Evolutionary conservation across 2,329 filamentous ascomycete species (phyloP), one percentile per base, ranked within the genome.

Genomic region (Ceratocystis cacaofunesta): DNA sequence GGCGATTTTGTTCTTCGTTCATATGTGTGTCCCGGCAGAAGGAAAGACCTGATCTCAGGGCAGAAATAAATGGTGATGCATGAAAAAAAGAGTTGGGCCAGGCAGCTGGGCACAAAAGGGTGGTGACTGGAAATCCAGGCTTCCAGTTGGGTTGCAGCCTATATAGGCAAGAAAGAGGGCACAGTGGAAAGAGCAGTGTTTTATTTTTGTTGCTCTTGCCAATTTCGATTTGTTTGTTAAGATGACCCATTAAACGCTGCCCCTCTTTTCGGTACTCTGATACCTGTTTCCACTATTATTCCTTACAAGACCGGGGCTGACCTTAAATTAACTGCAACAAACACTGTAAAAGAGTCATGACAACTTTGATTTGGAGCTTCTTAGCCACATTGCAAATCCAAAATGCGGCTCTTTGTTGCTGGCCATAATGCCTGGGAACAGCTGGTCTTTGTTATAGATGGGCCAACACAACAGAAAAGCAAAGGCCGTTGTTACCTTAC

Each of bases 381-480:
- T 50, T 57, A 2, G 8, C 30, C 12, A 10, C 17, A 10, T 32
- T 58, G 5, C 1, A 15, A n/a, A 7, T 32, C 15, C 10, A 57
- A 32, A 5, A 62, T 50, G 44, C 43, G 46, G 63, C 72, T 86
- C 4, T 81, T 80, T 70, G 81, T 78, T 52, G 69, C 79, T 2
- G 83, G 83, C 50, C 80, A 82, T 73, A 85, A 86, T 70, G 80
- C 82, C 64, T 85, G 80, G 80, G 72, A 74, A 65, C 82, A 85
- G 69, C 75, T 85, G 17, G 69, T 70, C 1, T 79, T 83, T 66
- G 55, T 55, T 6, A 62, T 50, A 15, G 1, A 50, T 12, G 67
- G 66, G 5, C n/a, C 15, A 22, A 22, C 15, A 8, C 44, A 61
- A 19, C 36, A 52, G 6, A 10, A 32, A 7, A 12, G 12, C 32